Evolutionary conservation across 163 green algal species (phyloP), one percentile per base, ranked within the genome.

Genomic region (Scenedesmus sp.): DNA sequence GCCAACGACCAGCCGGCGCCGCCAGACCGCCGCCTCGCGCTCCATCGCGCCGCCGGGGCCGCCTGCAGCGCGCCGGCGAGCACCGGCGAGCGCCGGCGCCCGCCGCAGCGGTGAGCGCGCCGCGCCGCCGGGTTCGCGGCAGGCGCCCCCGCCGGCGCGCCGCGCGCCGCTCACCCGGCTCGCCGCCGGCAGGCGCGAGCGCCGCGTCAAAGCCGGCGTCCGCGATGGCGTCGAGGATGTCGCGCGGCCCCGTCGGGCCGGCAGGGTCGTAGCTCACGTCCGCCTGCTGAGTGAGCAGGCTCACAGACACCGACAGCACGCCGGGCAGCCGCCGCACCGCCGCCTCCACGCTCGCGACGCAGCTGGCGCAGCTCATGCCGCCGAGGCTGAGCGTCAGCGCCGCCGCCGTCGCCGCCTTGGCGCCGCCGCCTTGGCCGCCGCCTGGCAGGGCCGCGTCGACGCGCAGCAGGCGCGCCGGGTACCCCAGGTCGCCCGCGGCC

Each of bases 161-260:
- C n/a, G n/a, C n/a, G n/a, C n/a, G n/a, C n/a, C n/a, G n/a, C n/a
- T n/a, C n/a, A n/a, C n/a, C n/a, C n/a, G n/a, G n/a, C n/a, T n/a
- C n/a, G n/a, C n/a, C n/a, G n/a, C n/a, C n/a, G n/a, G n/a, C n/a
- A n/a, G 31, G 80, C 70, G 78, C 80, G 51, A 85, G 28, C 51
- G 77, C 48, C 3, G 88, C 93, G 10, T 86, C 85, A 86, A 96
- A 98, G 28, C 94, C 94, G 1, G 83, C 84, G 18, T 88, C 88
- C 34, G 95, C 84, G 31, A 98, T 83, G 4, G 91, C 89, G 22
- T 86, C 85, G 20, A 98, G 77, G 3, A 99, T 64, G 34, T 91
- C 83, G 1, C 94, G 75, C 0, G 80, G 80, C 11, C 85, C 83
- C 33, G 28, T 69, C 13, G 26, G 13, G 22, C 47, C 63, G 10